Base-by-base conservation (phyloP, 805 yeast species). In the Ogataea corticis region DNA sequence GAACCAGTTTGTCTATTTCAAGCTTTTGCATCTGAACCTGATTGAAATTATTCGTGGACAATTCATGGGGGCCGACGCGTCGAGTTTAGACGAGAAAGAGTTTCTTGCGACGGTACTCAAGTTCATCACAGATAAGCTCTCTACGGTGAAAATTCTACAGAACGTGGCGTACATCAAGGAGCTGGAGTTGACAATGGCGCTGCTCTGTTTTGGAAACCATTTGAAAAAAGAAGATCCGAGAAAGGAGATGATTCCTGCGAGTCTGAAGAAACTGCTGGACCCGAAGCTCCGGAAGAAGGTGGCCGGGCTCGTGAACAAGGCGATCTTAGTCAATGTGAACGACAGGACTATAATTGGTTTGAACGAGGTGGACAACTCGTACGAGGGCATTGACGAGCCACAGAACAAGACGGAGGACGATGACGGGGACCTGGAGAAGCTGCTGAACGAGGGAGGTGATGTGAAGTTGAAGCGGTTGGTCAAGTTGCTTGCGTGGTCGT, bases 131-230 rank as follows among this genome's bases (percentile, higher is more conserved):
- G 77, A 74, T 16, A 82, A 82, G 56, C 51, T 66, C 18, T 62
- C 68, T 2, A 61, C 59, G 15, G 42, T 57, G 4, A 59, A 57
- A 33, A 59, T 66, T 9, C 47, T 64, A 31, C 64, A 61, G 34
- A 82, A 82, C 38, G 69, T 69, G 51, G 70, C 70, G 45, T 79
- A 85, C 48, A 72, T 89, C 65, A 77, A 78, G 44, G 92, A 87
- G 52, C 67, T 90, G 49, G 96, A 91, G 60, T 70, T 83, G 35
- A 82, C 95, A 2, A 87, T 90, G 94, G 88, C 96, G 17, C 70
- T 90, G 48, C 67, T 90, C 30, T 79, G 82, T 55, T 78, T 76
- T 57, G 73, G 75, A 30, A 58, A 57, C 17, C 58, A 59, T 34
- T 46, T 62, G 33, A 47, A 48, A 40, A 38, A 45, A 21, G 48